phyloP scores from a whole-genome alignment of 768 basidiomycete species.

The Suillus luteus region DNA sequence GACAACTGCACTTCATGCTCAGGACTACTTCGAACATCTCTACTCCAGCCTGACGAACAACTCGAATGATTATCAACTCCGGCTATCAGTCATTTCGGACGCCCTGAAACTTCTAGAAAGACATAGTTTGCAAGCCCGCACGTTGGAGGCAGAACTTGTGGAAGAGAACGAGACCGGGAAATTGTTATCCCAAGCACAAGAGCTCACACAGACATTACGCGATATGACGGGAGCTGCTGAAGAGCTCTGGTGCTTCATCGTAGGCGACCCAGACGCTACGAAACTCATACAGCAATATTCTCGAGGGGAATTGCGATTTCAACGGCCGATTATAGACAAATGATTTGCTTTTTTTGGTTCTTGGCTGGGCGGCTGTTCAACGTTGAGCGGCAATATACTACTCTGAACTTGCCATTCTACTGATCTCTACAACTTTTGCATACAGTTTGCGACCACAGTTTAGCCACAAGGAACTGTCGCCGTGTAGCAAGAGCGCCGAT shows the following conservation, averaged over 20 bases:
- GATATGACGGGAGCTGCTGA: conserved; percentile 11
- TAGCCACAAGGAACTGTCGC: neutral
- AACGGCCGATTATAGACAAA: neutral
- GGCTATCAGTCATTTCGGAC: conserved; percentile 6
- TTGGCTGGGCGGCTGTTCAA: neutral
- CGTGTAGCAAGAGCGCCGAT: neutral
- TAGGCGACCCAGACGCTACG: neutral
- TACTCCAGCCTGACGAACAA: conserved; percentile 1
- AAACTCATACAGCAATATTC: conserved; percentile 5
- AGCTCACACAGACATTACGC: conserved; percentile 2
- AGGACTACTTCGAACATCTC: conserved; percentile 5
- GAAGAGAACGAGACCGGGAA: neutral
- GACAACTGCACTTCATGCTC: neutral
- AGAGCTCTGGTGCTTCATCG: conserved; percentile 13
- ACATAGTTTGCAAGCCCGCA: conserved; percentile 1
- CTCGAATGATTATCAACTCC: neutral
- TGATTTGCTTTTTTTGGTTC: neutral
- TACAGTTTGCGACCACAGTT: neutral
- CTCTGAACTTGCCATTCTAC: neutral
- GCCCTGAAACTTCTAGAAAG: conserved; percentile 8
- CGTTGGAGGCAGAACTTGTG: neutral
- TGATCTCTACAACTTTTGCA: neutral
- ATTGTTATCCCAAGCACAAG: neutral
- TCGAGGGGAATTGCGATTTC: neutral
- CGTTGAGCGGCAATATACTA: neutral